Conservation (phyloP, 2,329 filamentous ascomycete genomes). For the Sporothrix inflata region DNA sequence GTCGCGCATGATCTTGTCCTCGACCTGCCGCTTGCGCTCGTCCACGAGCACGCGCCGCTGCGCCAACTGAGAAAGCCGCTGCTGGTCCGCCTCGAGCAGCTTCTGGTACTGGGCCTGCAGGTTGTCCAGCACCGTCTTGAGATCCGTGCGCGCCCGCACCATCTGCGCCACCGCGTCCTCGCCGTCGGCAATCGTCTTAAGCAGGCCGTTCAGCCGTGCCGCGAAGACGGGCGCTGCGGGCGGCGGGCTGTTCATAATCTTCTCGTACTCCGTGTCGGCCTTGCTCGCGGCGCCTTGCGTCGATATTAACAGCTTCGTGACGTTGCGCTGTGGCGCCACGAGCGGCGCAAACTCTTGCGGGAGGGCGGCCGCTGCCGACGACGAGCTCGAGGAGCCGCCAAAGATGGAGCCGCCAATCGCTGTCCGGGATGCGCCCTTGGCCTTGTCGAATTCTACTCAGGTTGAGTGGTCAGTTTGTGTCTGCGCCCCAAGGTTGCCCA, state of each 20-base stretch:
- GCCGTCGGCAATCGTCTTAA: slow-evolving; percentile 85
- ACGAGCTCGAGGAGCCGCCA: slow-evolving; percentile 49
- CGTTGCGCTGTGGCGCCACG: slow-evolving; percentile 71
- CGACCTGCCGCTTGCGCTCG: slow-evolving; percentile 82
- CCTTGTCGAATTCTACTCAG: slow-evolving; percentile 69
- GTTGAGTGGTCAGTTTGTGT: too few species aligned
- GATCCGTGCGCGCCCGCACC: slow-evolving; percentile 78
- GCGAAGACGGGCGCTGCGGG: slow-evolving; percentile 90
- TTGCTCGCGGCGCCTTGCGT: slow-evolving; percentile 68
- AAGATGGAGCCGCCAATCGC: slow-evolving; percentile 68
- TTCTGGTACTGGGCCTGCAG: slow-evolving; percentile 74
- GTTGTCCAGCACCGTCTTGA: slow-evolving; percentile 81
- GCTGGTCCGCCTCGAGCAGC: slow-evolving; percentile 71
- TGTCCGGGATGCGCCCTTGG: slow-evolving; percentile 55
- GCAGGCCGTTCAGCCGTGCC: slow-evolving; percentile 82
- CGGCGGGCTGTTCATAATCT: slow-evolving; percentile 58
- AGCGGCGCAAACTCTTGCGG: slow-evolving; percentile 78
- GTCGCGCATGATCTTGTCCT: slow-evolving; percentile 86
- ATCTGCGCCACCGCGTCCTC: slow-evolving; percentile 88
- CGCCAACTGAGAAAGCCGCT: slow-evolving; percentile 64
- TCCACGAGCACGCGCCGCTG: slow-evolving; percentile 75
- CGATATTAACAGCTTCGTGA: slow-evolving; percentile 72
- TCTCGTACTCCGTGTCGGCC: slow-evolving; percentile 82
- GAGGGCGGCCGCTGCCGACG: slow-evolving; percentile 47
- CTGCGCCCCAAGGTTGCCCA: background rate